A percentile compares a stretch with the other conserved stretches of the same genome.
These are phyloP conservation scores for Eragrostis tef DNA, from an alignment of 202 grass and related monocot genomes.

Conservation along the genomic window DNA sequence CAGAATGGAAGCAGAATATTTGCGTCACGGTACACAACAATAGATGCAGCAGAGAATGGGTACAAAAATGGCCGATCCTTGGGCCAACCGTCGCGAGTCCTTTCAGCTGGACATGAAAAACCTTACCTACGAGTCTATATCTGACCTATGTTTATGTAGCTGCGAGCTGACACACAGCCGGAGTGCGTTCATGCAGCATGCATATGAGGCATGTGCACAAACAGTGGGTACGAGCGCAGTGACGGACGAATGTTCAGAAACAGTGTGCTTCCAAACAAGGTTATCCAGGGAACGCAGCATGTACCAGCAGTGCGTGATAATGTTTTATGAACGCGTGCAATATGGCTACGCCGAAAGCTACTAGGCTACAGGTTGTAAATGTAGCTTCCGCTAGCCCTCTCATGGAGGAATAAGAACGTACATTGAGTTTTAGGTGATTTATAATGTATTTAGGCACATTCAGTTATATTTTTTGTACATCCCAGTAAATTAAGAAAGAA, in stretches of 20 bases:
- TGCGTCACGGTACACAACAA: constrained; percentile 21
- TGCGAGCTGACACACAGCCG: constrained; percentile 2
- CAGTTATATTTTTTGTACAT: no score
- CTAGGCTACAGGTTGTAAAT: not conserved
- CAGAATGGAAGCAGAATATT: constrained; percentile 16
- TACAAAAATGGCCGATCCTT: constrained; percentile 55
- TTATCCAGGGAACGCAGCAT: not conserved
- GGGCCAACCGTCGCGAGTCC: constrained; percentile 51
- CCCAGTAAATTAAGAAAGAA: no score
- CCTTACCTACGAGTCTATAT: constrained; percentile 32
- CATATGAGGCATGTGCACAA: constrained; percentile 35
- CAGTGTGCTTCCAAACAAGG: constrained; percentile 40
- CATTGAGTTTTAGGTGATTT: not conserved
- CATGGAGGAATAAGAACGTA: not conserved
- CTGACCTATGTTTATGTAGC: not conserved
- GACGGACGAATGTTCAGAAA: constrained; percentile 42
- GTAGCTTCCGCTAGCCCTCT: not conserved
- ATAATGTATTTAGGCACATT: no score
- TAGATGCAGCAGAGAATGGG: not conserved
- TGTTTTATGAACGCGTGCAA: not conserved
- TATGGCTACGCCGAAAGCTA: constrained; percentile 25
- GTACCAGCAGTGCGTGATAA: not conserved
- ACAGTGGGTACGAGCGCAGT: constrained; percentile 17
- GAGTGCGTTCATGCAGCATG: not conserved
- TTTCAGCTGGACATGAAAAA: constrained; percentile 45